Percentiles rank a stretch among this genome's conserved stretches.
Conservation (phyloP, 192 early-diverging fungal genomes). For the Phycomyces blakesleeanus region DNA sequence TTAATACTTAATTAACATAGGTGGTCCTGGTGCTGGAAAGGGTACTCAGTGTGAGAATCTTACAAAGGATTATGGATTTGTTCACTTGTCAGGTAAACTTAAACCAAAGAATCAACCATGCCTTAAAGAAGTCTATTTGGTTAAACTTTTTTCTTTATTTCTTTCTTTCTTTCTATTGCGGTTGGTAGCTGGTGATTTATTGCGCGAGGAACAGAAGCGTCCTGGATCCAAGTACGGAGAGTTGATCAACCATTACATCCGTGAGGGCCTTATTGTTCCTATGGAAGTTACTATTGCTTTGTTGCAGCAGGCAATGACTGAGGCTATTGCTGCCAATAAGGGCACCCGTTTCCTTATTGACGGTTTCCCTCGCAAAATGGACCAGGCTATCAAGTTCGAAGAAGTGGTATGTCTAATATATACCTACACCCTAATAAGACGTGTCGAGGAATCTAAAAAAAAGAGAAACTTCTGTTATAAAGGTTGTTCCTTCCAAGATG, state of each 20-base stretch:
- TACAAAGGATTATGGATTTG: slow-evolving; percentile 87
- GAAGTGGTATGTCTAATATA: slow-evolving; percentile 65
- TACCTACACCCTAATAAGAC: background rate
- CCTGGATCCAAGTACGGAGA: slow-evolving; percentile 82
- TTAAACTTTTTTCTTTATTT: background rate
- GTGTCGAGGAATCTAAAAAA: too few species aligned
- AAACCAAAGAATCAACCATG: background rate
- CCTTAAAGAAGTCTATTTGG: background rate
- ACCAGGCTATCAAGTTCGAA: slow-evolving; percentile 93
- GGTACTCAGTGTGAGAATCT: slow-evolving; percentile 93
- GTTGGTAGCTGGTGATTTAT: slow-evolving; percentile 80
- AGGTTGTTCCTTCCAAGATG: slow-evolving; percentile 64
- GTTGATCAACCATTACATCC: slow-evolving; percentile 88
- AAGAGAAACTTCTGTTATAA: too few species aligned
- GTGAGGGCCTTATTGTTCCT: slow-evolving; percentile 93
- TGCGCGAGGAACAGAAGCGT: slow-evolving; percentile 87
- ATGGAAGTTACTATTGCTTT: slow-evolving; percentile 92
- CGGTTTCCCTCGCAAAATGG: slow-evolving; percentile 93
- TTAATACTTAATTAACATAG: background rate
- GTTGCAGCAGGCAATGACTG: slow-evolving; percentile 86
- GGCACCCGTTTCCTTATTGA: slow-evolving; percentile 83
- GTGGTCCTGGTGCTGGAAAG: slow-evolving; percentile 87
- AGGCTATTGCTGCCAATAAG: slow-evolving; percentile 49
- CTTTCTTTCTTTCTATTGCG: background rate
- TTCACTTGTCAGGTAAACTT: slow-evolving; percentile 80